Evolutionary conservation across 345 rosid species (phyloP).

Genomic region (Firmiana major): DNA sequence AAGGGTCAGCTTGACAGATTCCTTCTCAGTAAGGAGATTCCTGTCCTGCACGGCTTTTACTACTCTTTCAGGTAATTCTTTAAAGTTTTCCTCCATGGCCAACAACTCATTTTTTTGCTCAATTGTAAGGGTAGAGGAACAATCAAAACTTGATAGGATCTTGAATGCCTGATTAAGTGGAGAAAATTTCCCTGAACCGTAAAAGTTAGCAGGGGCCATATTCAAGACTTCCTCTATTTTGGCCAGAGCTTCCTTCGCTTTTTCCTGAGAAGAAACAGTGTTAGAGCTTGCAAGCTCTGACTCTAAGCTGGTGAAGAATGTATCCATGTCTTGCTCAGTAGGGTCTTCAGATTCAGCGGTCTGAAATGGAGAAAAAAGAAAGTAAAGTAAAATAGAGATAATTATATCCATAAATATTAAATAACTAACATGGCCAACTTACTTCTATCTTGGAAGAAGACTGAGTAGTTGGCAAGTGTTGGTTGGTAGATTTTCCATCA

Average conservation of each 20-base stretch:
- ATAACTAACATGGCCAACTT: background rate
- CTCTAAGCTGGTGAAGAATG: conserved; percentile 4
- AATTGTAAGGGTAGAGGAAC: background rate
- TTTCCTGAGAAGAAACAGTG: background rate
- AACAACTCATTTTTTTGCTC: background rate
- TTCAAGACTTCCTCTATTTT: background rate
- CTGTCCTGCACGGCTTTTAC: background rate
- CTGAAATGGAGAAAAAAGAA: too few relatives aligned
- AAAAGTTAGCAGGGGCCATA: background rate
- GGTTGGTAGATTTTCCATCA: background rate
- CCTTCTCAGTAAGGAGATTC: background rate
- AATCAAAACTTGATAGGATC: background rate
- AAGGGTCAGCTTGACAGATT: background rate
- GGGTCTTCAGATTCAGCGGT: background rate
- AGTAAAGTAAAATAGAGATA: background rate
- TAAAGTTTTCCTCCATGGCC: background rate
- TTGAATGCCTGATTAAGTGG: background rate
- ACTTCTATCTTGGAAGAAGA: background rate
- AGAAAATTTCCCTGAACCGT: background rate
- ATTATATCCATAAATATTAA: background rate
- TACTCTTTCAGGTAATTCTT: background rate
- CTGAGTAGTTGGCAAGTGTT: background rate
- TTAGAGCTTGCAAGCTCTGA: background rate
- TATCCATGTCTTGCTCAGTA: background rate
- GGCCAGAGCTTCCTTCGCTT: background rate